Percentiles rank a stretch among this genome's conserved stretches.
phyloP scores from a whole-genome alignment of 2,329 filamentous ascomycete species.

The Botrytis medusae region DNA sequence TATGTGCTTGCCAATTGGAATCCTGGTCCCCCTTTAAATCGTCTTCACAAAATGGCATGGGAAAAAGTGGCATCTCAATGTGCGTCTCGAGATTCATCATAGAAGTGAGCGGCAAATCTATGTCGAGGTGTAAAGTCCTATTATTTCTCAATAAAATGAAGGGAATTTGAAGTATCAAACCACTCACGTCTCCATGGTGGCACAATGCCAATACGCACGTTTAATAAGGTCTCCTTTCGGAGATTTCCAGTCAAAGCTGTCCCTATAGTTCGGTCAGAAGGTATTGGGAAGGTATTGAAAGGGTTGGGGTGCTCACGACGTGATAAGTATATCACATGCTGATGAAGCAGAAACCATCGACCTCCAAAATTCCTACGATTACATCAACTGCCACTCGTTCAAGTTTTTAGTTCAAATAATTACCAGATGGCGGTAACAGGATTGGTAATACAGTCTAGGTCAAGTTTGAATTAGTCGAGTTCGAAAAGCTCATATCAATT shows the following conservation, averaged over 20 bases:
- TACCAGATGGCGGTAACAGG: constrained; percentile 53
- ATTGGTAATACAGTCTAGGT: constrained; percentile 52
- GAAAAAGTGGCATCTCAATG: constrained; percentile 57
- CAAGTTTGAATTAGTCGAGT: background rate
- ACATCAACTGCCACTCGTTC: constrained; percentile 24
- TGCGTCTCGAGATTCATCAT: constrained; percentile 52
- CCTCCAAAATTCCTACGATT: constrained; percentile 58
- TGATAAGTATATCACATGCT: constrained; percentile 56
- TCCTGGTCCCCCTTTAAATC: constrained; percentile 50
- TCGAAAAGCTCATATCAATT: background rate
- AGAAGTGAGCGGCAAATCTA: constrained; percentile 57
- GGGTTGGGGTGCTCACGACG: constrained; percentile 44
- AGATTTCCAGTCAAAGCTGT: constrained; percentile 48
- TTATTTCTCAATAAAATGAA: background rate
- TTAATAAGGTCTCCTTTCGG: constrained; percentile 52
- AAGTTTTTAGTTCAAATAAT: background rate
- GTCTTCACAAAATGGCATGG: constrained; percentile 47
- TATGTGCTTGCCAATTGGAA: constrained; percentile 58
- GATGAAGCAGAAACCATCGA: constrained; percentile 55
- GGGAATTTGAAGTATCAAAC: constrained; percentile 22
- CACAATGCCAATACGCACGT: constrained; percentile 57
- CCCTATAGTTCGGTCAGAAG: constrained; percentile 34
- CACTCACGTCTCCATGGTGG: constrained; percentile 53
- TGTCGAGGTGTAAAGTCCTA: constrained; percentile 51
- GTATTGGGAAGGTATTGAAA: background rate